Conservation (phyloP, 192 early-diverging fungal species). For the Coemansia sp. region DNA sequence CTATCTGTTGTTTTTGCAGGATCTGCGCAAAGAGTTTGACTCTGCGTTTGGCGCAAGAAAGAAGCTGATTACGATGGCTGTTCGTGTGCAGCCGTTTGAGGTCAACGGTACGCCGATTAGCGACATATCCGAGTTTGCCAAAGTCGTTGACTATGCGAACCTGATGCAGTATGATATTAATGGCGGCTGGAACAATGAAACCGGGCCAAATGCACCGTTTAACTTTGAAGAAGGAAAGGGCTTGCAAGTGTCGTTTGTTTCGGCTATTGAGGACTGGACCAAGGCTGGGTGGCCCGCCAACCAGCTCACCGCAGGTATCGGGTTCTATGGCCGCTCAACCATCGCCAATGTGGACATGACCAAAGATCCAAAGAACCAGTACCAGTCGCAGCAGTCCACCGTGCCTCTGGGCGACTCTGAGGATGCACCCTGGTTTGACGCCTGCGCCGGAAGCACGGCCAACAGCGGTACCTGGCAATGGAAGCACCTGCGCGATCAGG, state of each 20-base stretch:
- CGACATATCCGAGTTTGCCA: slow-evolving; percentile 63
- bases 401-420: slow-evolving; percentile 57
- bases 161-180: slow-evolving; percentile 70
- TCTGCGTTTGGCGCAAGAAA: slow-evolving; percentile 21
- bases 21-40: slow-evolving; percentile 49
- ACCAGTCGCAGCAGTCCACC: slow-evolving; percentile 32
- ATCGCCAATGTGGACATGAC: slow-evolving; percentile 55
- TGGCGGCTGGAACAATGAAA: slow-evolving; percentile 58
- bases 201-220: slow-evolving; percentile 65
- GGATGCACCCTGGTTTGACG: slow-evolving; percentile 59
- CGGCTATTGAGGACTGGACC: slow-evolving; percentile 57
- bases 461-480: slow-evolving; percentile 67
- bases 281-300: slow-evolving; percentile 60
- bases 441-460: slow-evolving; percentile 44
- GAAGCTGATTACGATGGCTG: slow-evolving; percentile 68
- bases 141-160: slow-evolving; percentile 65
- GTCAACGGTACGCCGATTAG: slow-evolving; percentile 44
- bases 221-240: slow-evolving; percentile 42
- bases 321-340: slow-evolving; percentile 63
- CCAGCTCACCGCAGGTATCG: slow-evolving; percentile 63
- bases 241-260: slow-evolving; percentile 40
- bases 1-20: slow-evolving; percentile 60
- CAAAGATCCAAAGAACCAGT: slow-evolving; percentile 49
- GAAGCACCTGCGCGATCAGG: slow-evolving; percentile 62
- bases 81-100: slow-evolving; percentile 62